Evolutionary conservation across 164 flowering plant species (phyloP).

Genomic region (Nymphaea thermarum): DNA sequence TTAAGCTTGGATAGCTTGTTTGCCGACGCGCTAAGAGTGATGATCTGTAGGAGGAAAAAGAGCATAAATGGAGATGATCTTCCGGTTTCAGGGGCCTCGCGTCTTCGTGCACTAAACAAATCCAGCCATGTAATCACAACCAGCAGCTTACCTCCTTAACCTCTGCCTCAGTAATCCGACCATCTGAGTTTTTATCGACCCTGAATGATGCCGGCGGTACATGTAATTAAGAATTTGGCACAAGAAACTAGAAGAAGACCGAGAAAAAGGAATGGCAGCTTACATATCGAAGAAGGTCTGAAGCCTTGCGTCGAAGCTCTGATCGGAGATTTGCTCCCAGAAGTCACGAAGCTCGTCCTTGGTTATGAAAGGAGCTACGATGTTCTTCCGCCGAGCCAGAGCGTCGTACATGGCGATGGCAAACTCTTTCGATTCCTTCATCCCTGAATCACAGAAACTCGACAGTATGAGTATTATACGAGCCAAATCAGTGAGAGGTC

Average conservation of each 20-base stretch:
- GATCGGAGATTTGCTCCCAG: conserved; percentile 58
- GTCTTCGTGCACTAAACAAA: too few relatives aligned
- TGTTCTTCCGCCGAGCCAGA: conserved; percentile 34
- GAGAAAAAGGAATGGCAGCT: not conserved
- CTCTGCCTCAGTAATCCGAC: conserved; percentile 64
- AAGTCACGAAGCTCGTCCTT: conserved; percentile 37
- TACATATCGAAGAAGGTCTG: conserved; percentile 70
- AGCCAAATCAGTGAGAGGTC: not conserved
- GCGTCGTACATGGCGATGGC: conserved; percentile 48
- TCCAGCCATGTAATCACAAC: not conserved
- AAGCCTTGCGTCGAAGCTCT: conserved; percentile 61
- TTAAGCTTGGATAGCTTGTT: conserved; percentile 35
- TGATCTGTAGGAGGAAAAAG: conserved; percentile 17
- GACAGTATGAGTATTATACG: too few relatives aligned
- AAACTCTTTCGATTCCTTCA: conserved; percentile 53
- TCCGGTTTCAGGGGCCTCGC: not conserved
- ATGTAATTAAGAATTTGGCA: not conserved
- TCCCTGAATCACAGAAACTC: conserved; percentile 19
- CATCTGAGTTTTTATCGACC: conserved; percentile 88
- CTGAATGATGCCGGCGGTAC: conserved; percentile 17
- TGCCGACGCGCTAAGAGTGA: conserved; percentile 43
- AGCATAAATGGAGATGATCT: not conserved
- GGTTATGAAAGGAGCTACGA: conserved; percentile 19
- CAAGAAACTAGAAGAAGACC: not conserved
- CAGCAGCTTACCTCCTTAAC: conserved; percentile 49